These are phyloP conservation scores for Bruguiera gymnorhiza DNA, from an alignment of 345 rosid genomes.

Conservation along the genomic window DNA sequence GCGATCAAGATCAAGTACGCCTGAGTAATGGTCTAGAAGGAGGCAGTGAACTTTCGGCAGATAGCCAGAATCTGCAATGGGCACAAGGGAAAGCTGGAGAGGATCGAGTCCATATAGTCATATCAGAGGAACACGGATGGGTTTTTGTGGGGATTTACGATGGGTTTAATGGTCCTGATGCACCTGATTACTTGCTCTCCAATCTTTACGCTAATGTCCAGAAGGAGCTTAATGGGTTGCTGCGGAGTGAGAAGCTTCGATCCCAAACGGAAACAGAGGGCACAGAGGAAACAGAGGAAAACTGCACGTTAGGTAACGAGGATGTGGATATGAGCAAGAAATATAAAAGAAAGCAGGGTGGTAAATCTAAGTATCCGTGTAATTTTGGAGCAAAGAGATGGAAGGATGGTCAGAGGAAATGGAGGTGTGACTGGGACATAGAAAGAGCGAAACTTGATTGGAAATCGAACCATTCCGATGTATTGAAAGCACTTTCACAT, in stretches of 20 bases:
- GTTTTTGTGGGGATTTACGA: constrained; percentile 92
- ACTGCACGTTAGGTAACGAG: neutral
- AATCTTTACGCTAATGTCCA: constrained; percentile 62
- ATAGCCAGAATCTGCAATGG: constrained; percentile 72
- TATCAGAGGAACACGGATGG: constrained; percentile 89
- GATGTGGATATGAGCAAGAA: neutral
- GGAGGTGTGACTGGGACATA: constrained; percentile 72
- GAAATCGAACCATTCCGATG: constrained; percentile 55
- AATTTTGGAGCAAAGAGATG: constrained; percentile 46
- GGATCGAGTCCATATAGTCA: constrained; percentile 88
- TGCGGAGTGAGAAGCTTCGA: constrained; percentile 45
- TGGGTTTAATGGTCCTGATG: constrained; percentile 93
- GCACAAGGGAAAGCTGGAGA: constrained; percentile 99
- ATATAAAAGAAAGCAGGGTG: constrained; percentile 15
- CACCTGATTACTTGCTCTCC: constrained; percentile 73
- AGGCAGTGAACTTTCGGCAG: constrained; percentile 35
- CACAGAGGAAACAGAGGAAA: neutral
- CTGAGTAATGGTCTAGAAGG: constrained; percentile 4
- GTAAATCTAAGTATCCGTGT: constrained; percentile 14
- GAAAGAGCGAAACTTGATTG: constrained; percentile 69
- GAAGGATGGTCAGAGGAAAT: constrained; percentile 70
- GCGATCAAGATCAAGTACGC: neutral
- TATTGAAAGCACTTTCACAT: constrained; percentile 54
- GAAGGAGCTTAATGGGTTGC: constrained; percentile 64
- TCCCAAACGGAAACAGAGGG: constrained; percentile 10